These are phyloP conservation scores for Aspergillus japonicus DNA, from an alignment of 2,329 filamentous ascomycete genomes.

Conservation along the genomic window DNA sequence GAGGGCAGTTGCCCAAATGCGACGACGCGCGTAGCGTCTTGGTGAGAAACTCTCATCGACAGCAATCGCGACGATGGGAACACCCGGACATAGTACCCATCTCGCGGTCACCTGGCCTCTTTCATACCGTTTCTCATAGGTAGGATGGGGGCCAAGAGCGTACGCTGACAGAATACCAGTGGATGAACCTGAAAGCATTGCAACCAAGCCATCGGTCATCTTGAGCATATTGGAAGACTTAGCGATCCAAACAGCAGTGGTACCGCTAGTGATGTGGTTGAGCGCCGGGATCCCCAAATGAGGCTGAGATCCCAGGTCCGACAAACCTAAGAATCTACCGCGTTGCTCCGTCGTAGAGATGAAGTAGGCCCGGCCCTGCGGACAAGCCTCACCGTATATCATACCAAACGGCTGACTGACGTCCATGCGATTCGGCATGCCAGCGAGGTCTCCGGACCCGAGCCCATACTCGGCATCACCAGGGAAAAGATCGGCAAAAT, in stretches of 20 bases:
- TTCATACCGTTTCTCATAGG: constrained; percentile 62
- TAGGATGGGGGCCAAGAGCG: constrained; percentile 63
- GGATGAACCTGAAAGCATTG: constrained; percentile 80
- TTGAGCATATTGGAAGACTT: constrained; percentile 72
- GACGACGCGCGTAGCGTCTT: constrained; percentile 65
- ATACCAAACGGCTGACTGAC: constrained; percentile 82
- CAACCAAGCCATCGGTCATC: constrained; percentile 73
- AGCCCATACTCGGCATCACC: constrained; percentile 74
- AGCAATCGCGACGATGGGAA: constrained; percentile 80
- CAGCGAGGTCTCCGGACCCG: constrained; percentile 72
- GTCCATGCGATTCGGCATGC: constrained; percentile 83
- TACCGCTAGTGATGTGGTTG: constrained; percentile 65
- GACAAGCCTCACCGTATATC: constrained; percentile 81
- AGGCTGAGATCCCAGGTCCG: constrained; percentile 60
- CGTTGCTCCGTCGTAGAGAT: constrained; percentile 71
- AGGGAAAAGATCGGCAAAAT: constrained; percentile 75
- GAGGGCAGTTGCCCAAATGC: constrained; percentile 87
- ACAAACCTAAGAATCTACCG: constrained; percentile 69
- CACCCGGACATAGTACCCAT: constrained; percentile 88
- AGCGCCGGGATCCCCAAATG: constrained; percentile 75
- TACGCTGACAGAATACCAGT: constrained; percentile 80
- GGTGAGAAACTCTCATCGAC: constrained; percentile 79
- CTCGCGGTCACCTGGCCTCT: constrained; percentile 80
- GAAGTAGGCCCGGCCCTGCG: constrained; percentile 77
- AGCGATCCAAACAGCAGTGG: constrained; percentile 84